Conservation (phyloP, 1,139 yeast genomes). For the Candida neerlandica region DNA sequence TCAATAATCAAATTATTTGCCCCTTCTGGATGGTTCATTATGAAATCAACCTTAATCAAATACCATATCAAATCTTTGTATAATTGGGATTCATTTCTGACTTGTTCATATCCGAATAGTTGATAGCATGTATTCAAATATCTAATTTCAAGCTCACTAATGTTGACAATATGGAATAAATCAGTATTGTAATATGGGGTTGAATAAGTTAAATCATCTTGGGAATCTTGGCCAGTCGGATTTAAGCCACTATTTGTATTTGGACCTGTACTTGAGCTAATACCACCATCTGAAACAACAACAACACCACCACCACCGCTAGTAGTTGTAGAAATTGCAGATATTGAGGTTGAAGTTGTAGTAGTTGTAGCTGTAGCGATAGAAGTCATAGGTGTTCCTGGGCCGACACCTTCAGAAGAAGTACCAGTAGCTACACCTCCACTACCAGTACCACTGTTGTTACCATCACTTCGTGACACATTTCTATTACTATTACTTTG, state of each 20-base stretch:
- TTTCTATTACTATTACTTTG: background rate
- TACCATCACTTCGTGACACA: too few species aligned
- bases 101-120: slow-evolving; percentile 22
- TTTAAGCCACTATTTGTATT: background rate
- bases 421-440: background rate
- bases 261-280: background rate
- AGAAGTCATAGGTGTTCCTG: background rate
- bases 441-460: background rate
- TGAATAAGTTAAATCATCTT: slow-evolving; percentile 5
- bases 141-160: slow-evolving; percentile 30
- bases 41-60: slow-evolving; percentile 30
- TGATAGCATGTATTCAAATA: slow-evolving; percentile 28
- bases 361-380: background rate
- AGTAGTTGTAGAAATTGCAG: too few species aligned
- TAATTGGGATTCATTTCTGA: slow-evolving; percentile 29
- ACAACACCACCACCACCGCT: background rate
- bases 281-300: background rate
- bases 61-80: slow-evolving; percentile 37
- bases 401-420: background rate
- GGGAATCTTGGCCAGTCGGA: background rate
- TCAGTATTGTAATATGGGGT: slow-evolving; percentile 8
- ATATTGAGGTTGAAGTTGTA: too few species aligned
- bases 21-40: slow-evolving; percentile 22
- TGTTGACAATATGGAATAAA: slow-evolving; percentile 15
- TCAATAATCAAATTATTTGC: slow-evolving; percentile 16